A percentile compares a stretch with the other conserved stretches of the same genome.
Conservation (phyloP, 2,329 filamentous ascomycete species). For the Monilinia polystroma region DNA sequence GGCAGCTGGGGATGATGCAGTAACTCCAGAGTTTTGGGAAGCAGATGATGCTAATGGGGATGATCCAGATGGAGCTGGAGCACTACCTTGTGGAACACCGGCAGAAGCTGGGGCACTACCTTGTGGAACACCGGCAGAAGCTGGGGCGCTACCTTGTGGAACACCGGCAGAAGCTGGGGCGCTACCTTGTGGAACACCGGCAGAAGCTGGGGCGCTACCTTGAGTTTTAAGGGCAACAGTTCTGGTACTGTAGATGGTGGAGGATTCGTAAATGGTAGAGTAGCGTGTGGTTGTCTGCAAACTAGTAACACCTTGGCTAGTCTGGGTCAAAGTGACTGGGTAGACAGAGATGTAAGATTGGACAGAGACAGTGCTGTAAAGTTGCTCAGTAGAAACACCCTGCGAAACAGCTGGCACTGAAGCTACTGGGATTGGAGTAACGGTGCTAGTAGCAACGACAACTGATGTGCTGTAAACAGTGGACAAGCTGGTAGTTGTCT, state of each 20-base stretch:
- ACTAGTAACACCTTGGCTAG: neutral
- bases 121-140: neutral
- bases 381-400: neutral
- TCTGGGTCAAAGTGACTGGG: slow-evolving; percentile 8
- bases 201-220: neutral
- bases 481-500: neutral
- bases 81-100: neutral
- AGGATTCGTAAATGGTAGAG: neutral
- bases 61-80: neutral
- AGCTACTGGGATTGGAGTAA: neutral
- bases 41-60: neutral
- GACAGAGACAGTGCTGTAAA: slow-evolving; percentile 2
- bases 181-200: neutral
- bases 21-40: neutral
- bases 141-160: neutral
- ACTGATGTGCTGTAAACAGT: neutral
- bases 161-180: neutral
- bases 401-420: neutral
- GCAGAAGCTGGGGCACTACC: neutral
- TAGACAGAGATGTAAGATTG: neutral
- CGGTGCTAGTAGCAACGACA: neutral
- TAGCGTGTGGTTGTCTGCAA: slow-evolving; percentile 6
- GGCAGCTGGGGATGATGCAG: slow-evolving; percentile 3
- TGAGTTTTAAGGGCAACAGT: neutral
- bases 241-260: slow-evolving; percentile 1